Evolutionary conservation across 768 basidiomycete genomes (phyloP).

Genomic region (Hortiboletus campestris): DNA sequence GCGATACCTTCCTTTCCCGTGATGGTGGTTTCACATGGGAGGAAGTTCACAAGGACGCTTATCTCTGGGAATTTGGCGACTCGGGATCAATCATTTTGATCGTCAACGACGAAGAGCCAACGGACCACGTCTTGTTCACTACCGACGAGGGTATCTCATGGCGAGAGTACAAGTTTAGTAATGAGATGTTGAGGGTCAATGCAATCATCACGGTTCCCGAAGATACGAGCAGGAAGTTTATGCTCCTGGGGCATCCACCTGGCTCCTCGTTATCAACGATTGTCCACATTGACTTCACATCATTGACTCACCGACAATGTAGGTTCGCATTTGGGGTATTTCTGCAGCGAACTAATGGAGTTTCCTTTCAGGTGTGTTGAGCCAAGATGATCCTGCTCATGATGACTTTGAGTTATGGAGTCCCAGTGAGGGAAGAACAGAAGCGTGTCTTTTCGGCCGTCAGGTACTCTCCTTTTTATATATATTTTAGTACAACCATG

Average conservation of each 20-base stretch:
- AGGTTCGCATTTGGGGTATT: conserved; percentile 29
- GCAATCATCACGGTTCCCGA: conserved; percentile 83
- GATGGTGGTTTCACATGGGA: conserved; percentile 98
- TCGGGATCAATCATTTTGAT: conserved; percentile 92
- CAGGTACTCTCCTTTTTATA: conserved; percentile 50
- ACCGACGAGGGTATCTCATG: conserved; percentile 86
- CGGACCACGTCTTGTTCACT: conserved; percentile 85
- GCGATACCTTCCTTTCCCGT: conserved; percentile 94
- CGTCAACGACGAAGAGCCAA: conserved; percentile 93
- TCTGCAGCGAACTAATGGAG: not conserved
- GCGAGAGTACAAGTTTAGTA: conserved; percentile 80
- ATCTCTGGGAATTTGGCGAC: conserved; percentile 98
- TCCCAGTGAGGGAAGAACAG: conserved; percentile 84
- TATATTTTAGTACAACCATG: not conserved
- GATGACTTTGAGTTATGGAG: conserved; percentile 99
- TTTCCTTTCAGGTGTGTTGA: conserved; percentile 56
- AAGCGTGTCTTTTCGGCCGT: conserved; percentile 88
- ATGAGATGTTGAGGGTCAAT: conserved; percentile 69
- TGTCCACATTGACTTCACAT: conserved; percentile 85
- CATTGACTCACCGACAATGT: conserved; percentile 77
- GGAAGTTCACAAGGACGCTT: conserved; percentile 97
- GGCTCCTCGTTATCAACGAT: conserved; percentile 46
- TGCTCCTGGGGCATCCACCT: conserved; percentile 70
- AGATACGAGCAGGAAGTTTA: conserved; percentile 90
- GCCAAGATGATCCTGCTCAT: conserved; percentile 64